phyloP scores from a whole-genome alignment of 2,329 filamentous ascomycete species.

The Monilinia fructigena region DNA sequence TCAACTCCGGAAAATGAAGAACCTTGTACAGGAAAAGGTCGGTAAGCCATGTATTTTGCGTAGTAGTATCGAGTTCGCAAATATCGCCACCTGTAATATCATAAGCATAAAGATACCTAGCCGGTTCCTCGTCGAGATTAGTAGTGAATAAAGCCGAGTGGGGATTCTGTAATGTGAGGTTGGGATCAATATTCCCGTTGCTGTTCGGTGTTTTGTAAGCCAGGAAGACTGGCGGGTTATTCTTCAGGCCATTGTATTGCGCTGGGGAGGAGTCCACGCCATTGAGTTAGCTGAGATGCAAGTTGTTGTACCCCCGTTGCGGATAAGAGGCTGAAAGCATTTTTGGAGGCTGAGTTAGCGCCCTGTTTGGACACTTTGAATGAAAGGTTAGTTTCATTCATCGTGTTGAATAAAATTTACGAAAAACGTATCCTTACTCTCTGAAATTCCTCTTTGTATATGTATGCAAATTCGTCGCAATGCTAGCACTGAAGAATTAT shows the following conservation, averaged over 20 bases:
- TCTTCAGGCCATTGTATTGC: conserved; percentile 58
- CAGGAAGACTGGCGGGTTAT: conserved; percentile 47
- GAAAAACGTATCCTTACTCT: conserved; percentile 46
- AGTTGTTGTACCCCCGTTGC: conserved; percentile 51
- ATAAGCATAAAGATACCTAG: conserved; percentile 51
- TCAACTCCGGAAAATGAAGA: conserved; percentile 54
- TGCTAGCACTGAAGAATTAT: conserved; percentile 60
- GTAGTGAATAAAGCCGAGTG: conserved; percentile 47
- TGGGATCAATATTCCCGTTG: conserved; percentile 27
- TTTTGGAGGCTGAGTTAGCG: conserved; percentile 25
- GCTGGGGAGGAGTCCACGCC: conserved; percentile 55
- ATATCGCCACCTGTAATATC: conserved; percentile 57
- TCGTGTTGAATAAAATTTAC: not conserved
- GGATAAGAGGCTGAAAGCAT: conserved; percentile 30
- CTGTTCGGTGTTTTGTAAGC: conserved; percentile 8
- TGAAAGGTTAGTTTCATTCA: not conserved
- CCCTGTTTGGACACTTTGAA: conserved; percentile 9
- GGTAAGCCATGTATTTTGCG: conserved; percentile 56
- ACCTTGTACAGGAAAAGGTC: conserved; percentile 60
- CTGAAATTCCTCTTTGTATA: conserved; percentile 52
- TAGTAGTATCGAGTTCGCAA: conserved; percentile 60
- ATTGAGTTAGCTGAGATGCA: conserved; percentile 54
- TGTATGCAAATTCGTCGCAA: conserved; percentile 53
- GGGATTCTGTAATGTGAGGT: conserved; percentile 27
- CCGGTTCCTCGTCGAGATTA: conserved; percentile 47